Evolutionary conservation across 2,329 filamentous ascomycete genomes (phyloP), one percentile per base, ranked within the genome.

Genomic region (Trichoderma arundinaceum): DNA sequence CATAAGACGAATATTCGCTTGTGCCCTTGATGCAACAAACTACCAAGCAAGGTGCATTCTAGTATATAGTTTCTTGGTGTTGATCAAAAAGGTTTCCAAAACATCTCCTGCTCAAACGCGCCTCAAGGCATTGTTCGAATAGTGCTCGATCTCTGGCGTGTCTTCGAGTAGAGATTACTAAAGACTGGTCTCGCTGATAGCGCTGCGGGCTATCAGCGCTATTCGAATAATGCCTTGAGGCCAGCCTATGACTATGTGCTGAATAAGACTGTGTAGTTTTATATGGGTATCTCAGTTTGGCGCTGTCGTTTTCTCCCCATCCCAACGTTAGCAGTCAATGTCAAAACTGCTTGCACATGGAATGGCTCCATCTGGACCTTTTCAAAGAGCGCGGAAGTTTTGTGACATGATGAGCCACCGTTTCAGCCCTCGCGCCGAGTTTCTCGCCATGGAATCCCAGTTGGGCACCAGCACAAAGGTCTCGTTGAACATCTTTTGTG

Each of bases 381-480:
- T 17, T 61, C 72, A 86, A 66, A 86, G 72, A 33, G 83, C 78
- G 64, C 90, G 83, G 72, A 91, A 92, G 73, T 89, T 92, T 77
- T 93, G 90, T 68, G 87, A 91, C 74, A 88, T 83, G 70, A 92
- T 86, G 65, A 92, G 77, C 84, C 88, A 91, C 70, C 82, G 81
- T 73, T 83, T 85, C 61, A 82, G 72, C 1, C 82, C 82, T 66
- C 83, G 83, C 2, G 83, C 76, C 41, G 85, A 82, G 68, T 86
- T 87, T 64, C 79, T 79, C 4, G 78, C 80, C 69, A 84, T 80
- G 0, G 82, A 78, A 69, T 88, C 85, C 85, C 87, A 84, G 77
- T 92, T 92, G 7, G 93, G 92, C 43, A 94, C 90, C 63, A 97
- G 81, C 28, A 96, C 85, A 74, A 96, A 90, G 0, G 85, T 89